Evolutionary conservation across 2,329 filamentous ascomycete genomes (phyloP), one percentile per base, ranked within the genome.

Genomic region (Colletotrichum cereale): DNA sequence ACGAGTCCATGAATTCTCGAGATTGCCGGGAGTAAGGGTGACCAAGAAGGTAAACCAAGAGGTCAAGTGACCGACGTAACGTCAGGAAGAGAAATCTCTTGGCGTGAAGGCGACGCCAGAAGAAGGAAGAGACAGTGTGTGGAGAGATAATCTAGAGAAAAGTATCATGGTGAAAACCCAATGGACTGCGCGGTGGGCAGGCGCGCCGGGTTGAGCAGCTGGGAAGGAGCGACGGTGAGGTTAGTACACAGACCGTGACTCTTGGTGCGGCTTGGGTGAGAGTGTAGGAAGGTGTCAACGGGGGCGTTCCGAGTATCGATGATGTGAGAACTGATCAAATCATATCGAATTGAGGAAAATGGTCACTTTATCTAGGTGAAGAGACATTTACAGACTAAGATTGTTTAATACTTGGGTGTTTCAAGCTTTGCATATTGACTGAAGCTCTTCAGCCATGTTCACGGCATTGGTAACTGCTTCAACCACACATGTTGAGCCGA

Each of bases 171-270:
- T 12, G 24, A 58, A 16, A 52, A 18, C 10, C 5, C 31, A n/a
- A 34, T 18, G 2, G 34, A 40, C 8, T 26, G 14, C 11, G 4
- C 12, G 24, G 11, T 52, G 47, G 42, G 66, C 36, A 67, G 64
- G 57, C 3, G 8, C 12, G 50, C 34, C 16, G 10, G 16, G 26
- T 18, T n/a, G 26, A 5, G 16, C 26, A 38, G 14, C 31, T 62
- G 42, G 63, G 67, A 71, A 71, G 56, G 67, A 48, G 40, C 56
- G 47, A 14, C 29, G 50, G 26, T 47, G 24, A 60, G 34, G 31
- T 62, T 26, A 34, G 16, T 21, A 24, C 56, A 71, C 56, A 34
- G 63, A 26, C 42, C 50, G 38, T 36, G 31, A 16, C 24, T 31
- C 38, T n/a, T 67, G 36, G 24, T 67, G 48, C 56, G 57, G 26